Evolutionary conservation across 2,329 filamentous ascomycete genomes (phyloP).

Genomic region (Neocatenulostroma microsporum): DNA sequence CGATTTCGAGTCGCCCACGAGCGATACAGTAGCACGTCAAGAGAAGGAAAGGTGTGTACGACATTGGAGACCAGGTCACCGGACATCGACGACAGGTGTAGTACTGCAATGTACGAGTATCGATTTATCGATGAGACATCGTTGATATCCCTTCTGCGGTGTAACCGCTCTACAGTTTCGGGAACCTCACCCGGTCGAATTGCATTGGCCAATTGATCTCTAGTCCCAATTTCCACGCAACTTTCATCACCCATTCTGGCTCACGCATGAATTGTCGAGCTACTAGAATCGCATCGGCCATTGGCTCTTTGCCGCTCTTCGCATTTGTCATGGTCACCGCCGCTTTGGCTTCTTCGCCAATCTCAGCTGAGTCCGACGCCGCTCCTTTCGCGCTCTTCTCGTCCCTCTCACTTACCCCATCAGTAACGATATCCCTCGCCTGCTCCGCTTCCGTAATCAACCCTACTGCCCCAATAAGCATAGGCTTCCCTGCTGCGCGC

Average conservation of each 20-base stretch:
- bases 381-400: constrained; percentile 7
- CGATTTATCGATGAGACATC: too few species aligned
- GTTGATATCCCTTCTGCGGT: too few species aligned
- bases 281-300: constrained; percentile 46
- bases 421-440: constrained; percentile 40
- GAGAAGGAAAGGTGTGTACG: too few species aligned
- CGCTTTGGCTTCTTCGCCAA: constrained; percentile 22
- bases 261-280: constrained; percentile 49
- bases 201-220: constrained; percentile 44
- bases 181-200: constrained; percentile 31
- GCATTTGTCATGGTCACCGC: constrained; percentile 33
- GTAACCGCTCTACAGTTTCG: constrained; percentile 20
- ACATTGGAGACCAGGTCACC: too few species aligned
- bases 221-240: constrained; percentile 43
- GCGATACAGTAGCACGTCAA: too few species aligned
- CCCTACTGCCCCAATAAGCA: constrained; percentile 47
- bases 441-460: constrained; percentile 48
- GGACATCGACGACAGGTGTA: too few species aligned
- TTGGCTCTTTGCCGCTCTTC: constrained; percentile 19
- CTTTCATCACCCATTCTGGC: constrained; percentile 47
- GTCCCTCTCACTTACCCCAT: background rate
- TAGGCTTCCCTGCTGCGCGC: constrained; percentile 29
- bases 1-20: too few species aligned
- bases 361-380: constrained; percentile 2
- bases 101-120: too few species aligned